These are phyloP conservation scores for Ilyonectria robusta DNA, from an alignment of 2,329 filamentous ascomycete genomes.

Conservation along the genomic window DNA sequence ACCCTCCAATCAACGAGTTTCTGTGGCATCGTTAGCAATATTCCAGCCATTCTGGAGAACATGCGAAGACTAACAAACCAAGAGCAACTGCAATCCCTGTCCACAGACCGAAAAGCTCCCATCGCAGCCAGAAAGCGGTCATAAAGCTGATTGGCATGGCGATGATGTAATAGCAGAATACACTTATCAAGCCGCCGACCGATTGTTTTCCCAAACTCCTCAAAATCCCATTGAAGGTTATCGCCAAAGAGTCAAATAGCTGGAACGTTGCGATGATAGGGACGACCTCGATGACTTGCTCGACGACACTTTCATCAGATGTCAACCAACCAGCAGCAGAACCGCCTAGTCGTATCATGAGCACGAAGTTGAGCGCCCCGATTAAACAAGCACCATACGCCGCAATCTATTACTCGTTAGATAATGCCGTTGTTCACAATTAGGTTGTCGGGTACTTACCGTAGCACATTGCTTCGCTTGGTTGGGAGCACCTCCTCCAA, in stretches of 20 bases:
- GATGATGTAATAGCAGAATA: not conserved
- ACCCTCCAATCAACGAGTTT: not conserved
- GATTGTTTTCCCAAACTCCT: not conserved
- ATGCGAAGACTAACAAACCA: not conserved
- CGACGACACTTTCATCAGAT: constrained; percentile 64
- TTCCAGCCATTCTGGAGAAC: not conserved
- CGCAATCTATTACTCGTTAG: not conserved
- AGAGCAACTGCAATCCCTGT: not conserved
- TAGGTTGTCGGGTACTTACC: not conserved
- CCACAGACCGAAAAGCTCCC: not conserved
- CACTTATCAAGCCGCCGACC: not conserved
- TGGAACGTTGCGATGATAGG: constrained; percentile 91
- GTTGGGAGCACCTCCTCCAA: constrained; percentile 85
- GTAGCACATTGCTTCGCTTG: constrained; percentile 70
- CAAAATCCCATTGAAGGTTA: not conserved
- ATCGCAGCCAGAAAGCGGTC: not conserved
- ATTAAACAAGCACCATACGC: not conserved
- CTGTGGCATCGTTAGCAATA: not conserved
- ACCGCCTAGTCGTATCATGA: not conserved
- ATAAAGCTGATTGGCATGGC: not conserved
- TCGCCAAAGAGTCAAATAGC: constrained; percentile 84
- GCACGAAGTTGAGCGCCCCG: not conserved
- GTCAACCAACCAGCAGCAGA: not conserved
- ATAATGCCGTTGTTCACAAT: not conserved
- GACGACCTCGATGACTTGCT: constrained; percentile 76